Base-by-base conservation (phyloP, 192 early-diverging fungal genomes). In the Obelidium mucronatum region DNA sequence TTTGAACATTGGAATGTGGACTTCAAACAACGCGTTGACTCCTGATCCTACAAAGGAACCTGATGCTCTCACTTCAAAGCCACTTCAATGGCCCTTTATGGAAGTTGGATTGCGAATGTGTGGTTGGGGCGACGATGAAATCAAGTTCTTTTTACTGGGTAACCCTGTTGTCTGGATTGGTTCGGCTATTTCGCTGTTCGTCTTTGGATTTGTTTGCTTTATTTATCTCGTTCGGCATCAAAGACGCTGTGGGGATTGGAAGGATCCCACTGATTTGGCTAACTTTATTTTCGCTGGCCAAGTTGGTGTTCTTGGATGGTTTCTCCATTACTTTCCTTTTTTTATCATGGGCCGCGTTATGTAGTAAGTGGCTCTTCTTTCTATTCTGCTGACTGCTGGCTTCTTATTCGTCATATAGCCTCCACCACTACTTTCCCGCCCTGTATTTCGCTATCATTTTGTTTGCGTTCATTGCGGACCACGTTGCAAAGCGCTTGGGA, bases 381-480 rank as follows among this genome's bases (percentile, higher is more conserved):
- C 76, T 72, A 66, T 8, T n/a, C 28, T 77, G 6, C 13, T 51
- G 36, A n/a, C 44, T 19, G 5, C 24, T 78, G 24, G n/a, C 74
- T 52, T 52, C n/a, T 52, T 52, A 26, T 5, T 30, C 59, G n/a
- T n/a, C n/a, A n/a, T n/a, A n/a, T n/a, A n/a, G n/a, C 66, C 80
- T 97, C 39, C 97, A 99, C 78, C 97, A 98, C 81, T 98, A 98
- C 79, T 97, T 97, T 85, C 96, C 97, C 0, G 95, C 95, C 0
- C 78, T 97, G 31, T 97, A 98, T 80, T 99, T 97, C 87, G 89
- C 91, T 15, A 92, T 97, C 72, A 88, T 98, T 53, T 81, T 92
- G 67, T 83, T 91, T 17, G 90, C 89, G 3, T 93, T 89, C 74
- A 35, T 94, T 26, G 55, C 94, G 24, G 96, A 99, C 76, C 94